Conservation (phyloP, 306 rosid species). For the Pachyrhizus erosus region DNA sequence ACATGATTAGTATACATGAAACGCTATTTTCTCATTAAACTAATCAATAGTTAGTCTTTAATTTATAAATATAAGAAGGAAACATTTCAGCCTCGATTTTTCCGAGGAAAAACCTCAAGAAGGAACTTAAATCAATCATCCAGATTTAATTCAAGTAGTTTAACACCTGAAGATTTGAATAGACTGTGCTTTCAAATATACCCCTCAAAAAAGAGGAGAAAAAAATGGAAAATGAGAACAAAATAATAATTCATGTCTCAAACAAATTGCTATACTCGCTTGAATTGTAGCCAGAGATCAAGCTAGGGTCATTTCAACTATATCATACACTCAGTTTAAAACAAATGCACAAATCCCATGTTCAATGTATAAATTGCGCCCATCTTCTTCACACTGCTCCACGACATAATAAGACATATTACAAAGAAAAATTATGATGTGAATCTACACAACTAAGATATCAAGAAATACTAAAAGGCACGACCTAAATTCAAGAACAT, state of each 20-base stretch:
- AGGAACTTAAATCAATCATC: background rate
- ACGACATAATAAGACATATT: conserved; percentile 46
- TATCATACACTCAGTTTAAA: conserved; percentile 27
- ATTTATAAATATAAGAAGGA: background rate
- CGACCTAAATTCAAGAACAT: conserved; percentile 54
- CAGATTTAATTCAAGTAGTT: background rate
- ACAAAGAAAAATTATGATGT: conserved; percentile 55
- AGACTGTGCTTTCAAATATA: background rate
- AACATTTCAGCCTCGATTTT: background rate
- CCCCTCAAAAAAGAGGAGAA: background rate
- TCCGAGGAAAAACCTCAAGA: background rate
- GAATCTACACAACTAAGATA: conserved; percentile 64
- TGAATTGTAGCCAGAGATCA: conserved; percentile 21
- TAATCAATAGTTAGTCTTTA: background rate
- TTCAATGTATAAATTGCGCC: conserved; percentile 37
- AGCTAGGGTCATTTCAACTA: conserved; percentile 42
- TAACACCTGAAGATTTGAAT: background rate
- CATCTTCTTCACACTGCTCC: conserved; percentile 55
- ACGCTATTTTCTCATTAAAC: background rate
- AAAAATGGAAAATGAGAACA: background rate
- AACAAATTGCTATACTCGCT: conserved; percentile 38
- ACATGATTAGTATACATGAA: background rate
- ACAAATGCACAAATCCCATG: conserved; percentile 47
- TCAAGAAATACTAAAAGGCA: conserved; percentile 48
- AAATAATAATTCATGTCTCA: conserved; percentile 6